Conservation (phyloP, 1,139 yeast genomes). For the Pichia sp. region DNA sequence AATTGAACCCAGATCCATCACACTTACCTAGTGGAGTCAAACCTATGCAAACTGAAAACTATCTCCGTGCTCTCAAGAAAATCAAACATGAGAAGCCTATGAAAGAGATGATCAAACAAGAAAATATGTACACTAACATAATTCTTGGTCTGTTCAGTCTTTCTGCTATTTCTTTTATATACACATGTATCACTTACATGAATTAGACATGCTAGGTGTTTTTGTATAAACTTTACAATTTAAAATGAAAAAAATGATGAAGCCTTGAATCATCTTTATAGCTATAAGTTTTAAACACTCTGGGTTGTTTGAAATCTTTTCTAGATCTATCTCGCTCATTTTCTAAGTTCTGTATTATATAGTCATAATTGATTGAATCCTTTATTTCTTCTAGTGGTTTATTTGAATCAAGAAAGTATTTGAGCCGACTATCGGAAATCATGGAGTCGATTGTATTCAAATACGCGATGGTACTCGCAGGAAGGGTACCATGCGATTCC, state of each 20-base stretch:
- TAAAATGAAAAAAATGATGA: background rate
- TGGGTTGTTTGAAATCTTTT: background rate
- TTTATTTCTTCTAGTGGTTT: slow-evolving; percentile 2
- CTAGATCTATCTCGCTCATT: slow-evolving; percentile 8
- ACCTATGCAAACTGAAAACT: slow-evolving; percentile 34
- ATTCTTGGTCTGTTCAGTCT: slow-evolving; percentile 17
- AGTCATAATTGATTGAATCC: slow-evolving; percentile 11
- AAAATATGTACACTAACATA: slow-evolving; percentile 13
- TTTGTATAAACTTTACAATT: background rate
- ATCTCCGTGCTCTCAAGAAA: slow-evolving; percentile 30
- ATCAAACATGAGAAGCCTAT: slow-evolving; percentile 18
- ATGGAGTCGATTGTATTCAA: no score
- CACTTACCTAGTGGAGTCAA: slow-evolving; percentile 39
- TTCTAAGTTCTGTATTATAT: slow-evolving; percentile 4
- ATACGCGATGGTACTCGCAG: no score
- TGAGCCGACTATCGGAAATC: no score
- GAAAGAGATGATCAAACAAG: slow-evolving; percentile 14
- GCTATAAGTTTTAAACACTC: slow-evolving; percentile 1
- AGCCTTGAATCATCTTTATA: slow-evolving; percentile 4
- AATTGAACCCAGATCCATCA: slow-evolving; percentile 48
- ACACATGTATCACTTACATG: slow-evolving; percentile 4
- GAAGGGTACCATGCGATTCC: slow-evolving; percentile 6
- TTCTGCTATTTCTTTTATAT: slow-evolving; percentile 15
- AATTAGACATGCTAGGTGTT: background rate
- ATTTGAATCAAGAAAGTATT: slow-evolving; percentile 7